Conservation (phyloP, 352 stramenopile species). For the Globisporangium carolinianum region DNA sequence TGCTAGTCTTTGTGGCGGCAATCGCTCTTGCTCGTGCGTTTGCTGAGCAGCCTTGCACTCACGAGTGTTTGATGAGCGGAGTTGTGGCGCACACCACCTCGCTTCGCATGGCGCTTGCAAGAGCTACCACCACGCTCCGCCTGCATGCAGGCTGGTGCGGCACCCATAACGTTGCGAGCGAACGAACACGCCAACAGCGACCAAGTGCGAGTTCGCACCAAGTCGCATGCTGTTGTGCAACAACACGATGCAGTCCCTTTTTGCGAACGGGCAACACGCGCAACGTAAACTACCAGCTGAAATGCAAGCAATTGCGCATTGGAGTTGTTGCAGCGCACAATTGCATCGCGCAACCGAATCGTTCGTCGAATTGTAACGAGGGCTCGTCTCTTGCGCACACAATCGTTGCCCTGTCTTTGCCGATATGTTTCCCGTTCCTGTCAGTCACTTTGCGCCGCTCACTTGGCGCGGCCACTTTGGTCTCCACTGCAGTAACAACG, state of each 20-base stretch:
- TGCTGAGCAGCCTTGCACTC: too few species aligned
- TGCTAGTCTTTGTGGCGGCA: too few species aligned
- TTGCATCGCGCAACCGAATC: too few species aligned
- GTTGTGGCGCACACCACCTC: background rate
- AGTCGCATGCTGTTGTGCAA: background rate
- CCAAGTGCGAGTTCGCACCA: too few species aligned
- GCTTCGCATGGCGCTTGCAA: background rate
- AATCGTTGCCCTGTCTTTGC: background rate
- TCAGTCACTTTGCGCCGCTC: background rate
- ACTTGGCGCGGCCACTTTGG: background rate
- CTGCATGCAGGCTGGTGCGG: too few species aligned
- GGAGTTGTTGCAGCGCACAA: background rate
- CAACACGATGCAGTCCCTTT: background rate
- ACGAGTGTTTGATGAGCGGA: background rate
- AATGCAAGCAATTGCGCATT: background rate
- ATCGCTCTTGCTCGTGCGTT: too few species aligned
- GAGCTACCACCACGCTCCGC: background rate
- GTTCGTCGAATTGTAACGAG: too few species aligned
- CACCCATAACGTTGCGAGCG: background rate
- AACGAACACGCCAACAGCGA: too few species aligned
- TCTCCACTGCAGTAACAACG: background rate
- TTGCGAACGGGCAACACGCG: too few species aligned
- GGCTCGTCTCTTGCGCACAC: too few species aligned
- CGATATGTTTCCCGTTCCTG: background rate
- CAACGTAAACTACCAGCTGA: background rate